phyloP scores from a whole-genome alignment of 805 yeast species.

The Ogataea saltuana region DNA sequence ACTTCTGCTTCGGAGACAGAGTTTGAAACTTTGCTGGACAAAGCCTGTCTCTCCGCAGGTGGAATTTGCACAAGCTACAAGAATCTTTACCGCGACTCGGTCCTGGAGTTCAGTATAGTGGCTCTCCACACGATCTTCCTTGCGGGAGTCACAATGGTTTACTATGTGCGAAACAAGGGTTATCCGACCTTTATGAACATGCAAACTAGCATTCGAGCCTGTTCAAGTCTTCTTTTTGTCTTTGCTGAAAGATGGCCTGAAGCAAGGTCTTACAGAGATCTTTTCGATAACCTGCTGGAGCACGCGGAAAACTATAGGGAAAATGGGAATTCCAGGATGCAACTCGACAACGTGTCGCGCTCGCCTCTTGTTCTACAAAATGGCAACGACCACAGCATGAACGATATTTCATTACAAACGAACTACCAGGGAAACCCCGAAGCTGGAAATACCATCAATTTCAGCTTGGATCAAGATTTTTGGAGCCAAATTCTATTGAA shows the following conservation, averaged over 20 bases:
- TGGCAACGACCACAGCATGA: not conserved
- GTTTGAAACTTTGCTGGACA: slow-evolving; percentile 15
- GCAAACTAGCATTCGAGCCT: slow-evolving; percentile 30
- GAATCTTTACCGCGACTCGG: slow-evolving; percentile 21
- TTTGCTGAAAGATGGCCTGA: slow-evolving; percentile 32
- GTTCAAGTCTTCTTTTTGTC: slow-evolving; percentile 30
- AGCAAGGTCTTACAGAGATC: slow-evolving; percentile 28
- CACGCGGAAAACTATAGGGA: slow-evolving; percentile 17
- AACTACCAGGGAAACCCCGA: not conserved
- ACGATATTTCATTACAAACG: not conserved
- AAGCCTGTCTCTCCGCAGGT: slow-evolving; percentile 25
- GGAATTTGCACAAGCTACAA: slow-evolving; percentile 26
- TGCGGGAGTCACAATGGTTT: slow-evolving; percentile 32
- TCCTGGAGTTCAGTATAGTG: slow-evolving; percentile 26
- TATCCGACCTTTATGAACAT: slow-evolving; percentile 23
- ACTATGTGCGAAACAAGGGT: slow-evolving; percentile 27
- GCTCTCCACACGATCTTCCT: slow-evolving; percentile 27
- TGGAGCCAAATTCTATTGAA: slow-evolving; percentile 21
- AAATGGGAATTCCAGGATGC: slow-evolving; percentile 1
- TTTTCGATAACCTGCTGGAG: slow-evolving; percentile 30
- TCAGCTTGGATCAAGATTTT: slow-evolving; percentile 22
- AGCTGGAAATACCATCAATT: slow-evolving; percentile 6
- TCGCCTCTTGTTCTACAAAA: not conserved
- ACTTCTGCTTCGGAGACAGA: slow-evolving; percentile 13
- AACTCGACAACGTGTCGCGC: not conserved